Evolutionary conservation across 176 grass and related monocot species (phyloP), one percentile per base, ranked within the genome.

Genomic region (Eragrostis curvula): DNA sequence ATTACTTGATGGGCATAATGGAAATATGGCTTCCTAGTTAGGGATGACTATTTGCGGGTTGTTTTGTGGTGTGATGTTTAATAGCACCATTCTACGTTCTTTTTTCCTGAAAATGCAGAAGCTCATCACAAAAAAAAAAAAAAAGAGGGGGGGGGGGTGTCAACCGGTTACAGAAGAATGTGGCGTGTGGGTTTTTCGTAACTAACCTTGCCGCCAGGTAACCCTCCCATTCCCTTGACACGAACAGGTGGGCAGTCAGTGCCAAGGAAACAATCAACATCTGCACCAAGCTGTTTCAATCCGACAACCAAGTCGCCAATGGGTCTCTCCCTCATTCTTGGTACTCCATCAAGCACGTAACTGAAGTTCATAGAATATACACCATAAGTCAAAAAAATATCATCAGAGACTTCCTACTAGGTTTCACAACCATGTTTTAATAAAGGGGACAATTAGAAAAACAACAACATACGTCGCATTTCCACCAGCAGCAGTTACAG

Each of bases 291-390:
- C 70, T 99, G 97, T 71, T 99, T 92, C 77, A 99, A 82, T 45
- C 97, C 97, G 0, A 82, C 79, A 72, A 96, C 89, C 48, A 99
- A 94, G 63, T 99, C 97, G 11, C 97, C 93, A 79, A 99, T 99
- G 6, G 97, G 97, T 52, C 97, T 90, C 77, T 99, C 97, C 87
- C 97, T 96, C 97, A 99, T 99, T 84, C 97, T 81, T 63, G 97
- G 97, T 15, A 99, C 97, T 56, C 97, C 97, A 85, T 99, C 97
- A 66, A 99, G 93, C 43, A 99, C 89, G 43, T 99, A 99, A 79
- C 97, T 99, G 80, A 72, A 91, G 72, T 47, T 53, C 13, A 18
- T 67, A 64, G 66, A 53, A 3, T 14, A 70, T 32, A n/a, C 6
- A 77, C 9, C 12, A 83, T 64, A 75, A 56, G 17, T 69, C 62